A percentile compares a stretch with the other conserved stretches of the same genome.
Evolutionary conservation across 208 protist species (phyloP).

Genomic region (Phytomonas francai): DNA sequence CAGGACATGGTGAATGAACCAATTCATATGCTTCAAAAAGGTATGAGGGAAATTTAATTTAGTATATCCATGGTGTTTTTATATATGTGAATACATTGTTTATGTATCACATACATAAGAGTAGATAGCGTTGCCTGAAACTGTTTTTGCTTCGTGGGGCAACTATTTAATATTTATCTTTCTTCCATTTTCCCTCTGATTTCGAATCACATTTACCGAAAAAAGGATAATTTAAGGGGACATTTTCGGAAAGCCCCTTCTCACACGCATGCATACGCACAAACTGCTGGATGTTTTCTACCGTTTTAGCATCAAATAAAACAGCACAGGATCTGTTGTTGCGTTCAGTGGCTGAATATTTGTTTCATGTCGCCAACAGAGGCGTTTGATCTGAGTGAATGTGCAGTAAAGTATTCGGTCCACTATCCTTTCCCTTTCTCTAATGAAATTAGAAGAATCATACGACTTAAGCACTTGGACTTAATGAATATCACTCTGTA

Average conservation of each 20-base stretch:
- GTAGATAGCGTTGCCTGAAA: neutral
- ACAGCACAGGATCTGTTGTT: neutral
- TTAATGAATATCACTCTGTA: neutral
- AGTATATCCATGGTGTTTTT: neutral
- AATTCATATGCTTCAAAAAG: neutral
- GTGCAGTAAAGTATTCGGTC: neutral
- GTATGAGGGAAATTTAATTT: neutral
- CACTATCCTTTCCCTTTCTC: conserved; percentile 3
- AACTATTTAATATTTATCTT: neutral
- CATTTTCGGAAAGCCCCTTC: neutral
- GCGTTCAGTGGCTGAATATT: neutral
- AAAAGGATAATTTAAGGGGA: neutral
- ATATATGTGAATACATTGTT: neutral
- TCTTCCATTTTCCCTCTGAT: neutral
- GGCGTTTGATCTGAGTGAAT: neutral
- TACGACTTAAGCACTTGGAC: neutral
- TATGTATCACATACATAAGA: neutral
- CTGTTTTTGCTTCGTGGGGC: neutral
- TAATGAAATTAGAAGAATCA: neutral
- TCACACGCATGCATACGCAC: conserved; percentile 10
- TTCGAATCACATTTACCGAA: neutral
- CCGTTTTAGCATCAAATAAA: neutral
- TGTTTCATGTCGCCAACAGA: neutral
- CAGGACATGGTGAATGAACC: neutral
- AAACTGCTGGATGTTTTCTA: neutral